Evolutionary conservation across 495 filamentous ascomycete species (phyloP), one percentile per base, ranked within the genome.

Genomic region (Bacidia gigantensis): DNA sequence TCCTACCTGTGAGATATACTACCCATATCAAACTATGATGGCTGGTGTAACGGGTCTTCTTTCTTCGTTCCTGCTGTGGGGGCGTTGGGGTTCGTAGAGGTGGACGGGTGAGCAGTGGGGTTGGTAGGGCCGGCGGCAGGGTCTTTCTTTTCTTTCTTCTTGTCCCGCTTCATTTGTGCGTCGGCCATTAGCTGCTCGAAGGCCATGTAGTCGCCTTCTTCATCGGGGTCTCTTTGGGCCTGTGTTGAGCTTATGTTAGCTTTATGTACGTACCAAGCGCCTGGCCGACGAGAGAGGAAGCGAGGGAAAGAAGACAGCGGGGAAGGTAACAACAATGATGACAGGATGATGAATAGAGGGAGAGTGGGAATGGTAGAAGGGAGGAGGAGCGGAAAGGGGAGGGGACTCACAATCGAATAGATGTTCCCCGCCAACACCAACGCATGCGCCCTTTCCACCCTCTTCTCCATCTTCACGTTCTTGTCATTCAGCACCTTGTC

Each of bases 141-240:
- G 62, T 85, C 81, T 67, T 87, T 84, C 66, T 87, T 83, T 26
- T 77, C 72, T 24, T 79, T 70, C 22, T 77, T 72, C 63, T 81
- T 79, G 63, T 76, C 77, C 67, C 95, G 93, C 78, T 97, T 97
- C 48, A 86, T 82, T 45, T 86, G 86, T 3, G 93, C 90, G 62
- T 99, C 92, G 26, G 92, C 88, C 69, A 99, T 93, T 25, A 99
- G 81, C 66, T 96, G 87, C 66, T 99, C 92, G 61, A 99, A 99
- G 18, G 87, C 90, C 81, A 97, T 93, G 72, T 93, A 96, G 51
- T 96, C 90, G 56, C 90, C 92, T 71, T 97, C 92, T 70, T 99
- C 92, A 41, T 97, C 93, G 39, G 89, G 84, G 55, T 89, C 86
- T 53, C 92, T 80, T 64, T 84, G 77, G 18, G 92, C 92, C 92